Percentiles rank a stretch among this genome's conserved stretches.
Evolutionary conservation across 2,329 filamentous ascomycete genomes (phyloP).

Genomic region (Cryphonectria carpinicola): DNA sequence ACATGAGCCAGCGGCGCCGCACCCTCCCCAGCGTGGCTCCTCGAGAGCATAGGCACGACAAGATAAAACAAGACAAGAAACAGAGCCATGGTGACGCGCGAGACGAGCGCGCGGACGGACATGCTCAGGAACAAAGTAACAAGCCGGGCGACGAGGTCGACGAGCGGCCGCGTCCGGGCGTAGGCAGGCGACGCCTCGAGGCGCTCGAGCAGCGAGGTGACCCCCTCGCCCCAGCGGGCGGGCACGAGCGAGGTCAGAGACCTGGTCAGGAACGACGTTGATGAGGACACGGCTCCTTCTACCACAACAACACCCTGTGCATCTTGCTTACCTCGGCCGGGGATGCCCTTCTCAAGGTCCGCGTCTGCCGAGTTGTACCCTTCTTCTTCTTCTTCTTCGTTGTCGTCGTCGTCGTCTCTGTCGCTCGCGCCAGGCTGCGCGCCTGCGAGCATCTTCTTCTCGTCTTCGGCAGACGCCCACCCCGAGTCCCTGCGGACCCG

Average conservation of each 20-base stretch:
- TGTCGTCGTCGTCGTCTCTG: background rate
- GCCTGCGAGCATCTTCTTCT: constrained; percentile 21
- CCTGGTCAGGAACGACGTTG: constrained; percentile 14
- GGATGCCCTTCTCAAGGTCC: constrained; percentile 28
- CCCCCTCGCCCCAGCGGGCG: constrained; percentile 16
- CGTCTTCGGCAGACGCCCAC: constrained; percentile 22
- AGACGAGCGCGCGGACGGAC: constrained; percentile 28
- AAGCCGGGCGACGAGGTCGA: constrained; percentile 17
- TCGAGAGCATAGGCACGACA: constrained; percentile 8
- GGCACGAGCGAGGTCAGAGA: constrained; percentile 22
- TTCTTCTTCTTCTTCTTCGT: background rate
- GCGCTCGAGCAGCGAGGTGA: constrained; percentile 16
- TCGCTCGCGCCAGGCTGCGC: background rate
- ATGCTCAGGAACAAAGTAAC: constrained; percentile 27
- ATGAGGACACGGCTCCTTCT: constrained; percentile 10
- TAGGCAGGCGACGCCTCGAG: constrained; percentile 19
- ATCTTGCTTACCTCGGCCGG: constrained; percentile 19
- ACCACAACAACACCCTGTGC: background rate
- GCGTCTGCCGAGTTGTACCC: constrained; percentile 17
- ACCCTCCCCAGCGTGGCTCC: background rate
- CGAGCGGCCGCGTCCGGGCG: constrained; percentile 24
- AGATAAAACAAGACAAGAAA: constrained; percentile 28
- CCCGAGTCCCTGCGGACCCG: constrained; percentile 9
- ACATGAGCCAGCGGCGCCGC: background rate
- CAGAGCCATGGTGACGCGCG: constrained; percentile 27